Conservation (phyloP, 768 basidiomycete genomes). For the Termitomyces sp. region DNA sequence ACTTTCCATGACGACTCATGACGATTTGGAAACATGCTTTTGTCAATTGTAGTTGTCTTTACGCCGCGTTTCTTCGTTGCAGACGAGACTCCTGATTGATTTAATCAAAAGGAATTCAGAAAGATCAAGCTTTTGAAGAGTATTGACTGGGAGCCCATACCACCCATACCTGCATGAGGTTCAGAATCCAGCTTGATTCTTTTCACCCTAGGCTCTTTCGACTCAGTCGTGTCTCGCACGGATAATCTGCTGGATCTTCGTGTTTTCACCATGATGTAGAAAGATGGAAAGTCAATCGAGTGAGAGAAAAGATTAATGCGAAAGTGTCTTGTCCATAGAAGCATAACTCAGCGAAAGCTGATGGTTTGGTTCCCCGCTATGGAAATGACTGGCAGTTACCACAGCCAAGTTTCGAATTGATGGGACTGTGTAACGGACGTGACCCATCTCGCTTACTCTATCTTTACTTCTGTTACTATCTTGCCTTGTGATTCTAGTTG, state of each 20-base stretch:
- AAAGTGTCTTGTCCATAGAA: background rate
- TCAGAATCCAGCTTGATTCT: constrained; percentile 7
- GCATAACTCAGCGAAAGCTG: too few species aligned
- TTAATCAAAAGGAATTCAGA: background rate
- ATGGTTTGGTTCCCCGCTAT: too few species aligned
- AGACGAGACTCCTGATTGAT: background rate
- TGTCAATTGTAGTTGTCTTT: constrained; percentile 11
- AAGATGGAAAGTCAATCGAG: too few species aligned
- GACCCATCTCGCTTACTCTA: too few species aligned
- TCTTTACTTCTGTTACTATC: too few species aligned
- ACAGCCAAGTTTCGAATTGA: too few species aligned
- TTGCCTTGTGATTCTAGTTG: too few species aligned
- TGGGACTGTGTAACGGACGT: too few species aligned
- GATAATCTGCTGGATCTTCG: constrained; percentile 4
- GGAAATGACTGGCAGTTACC: too few species aligned
- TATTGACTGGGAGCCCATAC: background rate
- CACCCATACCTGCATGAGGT: background rate
- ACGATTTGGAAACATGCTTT: constrained; percentile 23
- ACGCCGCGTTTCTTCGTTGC: constrained; percentile 10
- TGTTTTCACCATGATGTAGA: constrained; percentile 4
- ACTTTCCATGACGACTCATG: constrained; percentile 53
- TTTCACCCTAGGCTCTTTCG: constrained; percentile 2
- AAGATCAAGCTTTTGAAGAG: background rate
- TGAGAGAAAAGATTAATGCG: background rate
- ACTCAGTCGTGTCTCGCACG: background rate